A percentile compares a stretch with the other conserved stretches of the same genome.
These are phyloP conservation scores for Taiozyma onychis DNA, from an alignment of 1,139 yeast genomes.

Conservation along the genomic window DNA sequence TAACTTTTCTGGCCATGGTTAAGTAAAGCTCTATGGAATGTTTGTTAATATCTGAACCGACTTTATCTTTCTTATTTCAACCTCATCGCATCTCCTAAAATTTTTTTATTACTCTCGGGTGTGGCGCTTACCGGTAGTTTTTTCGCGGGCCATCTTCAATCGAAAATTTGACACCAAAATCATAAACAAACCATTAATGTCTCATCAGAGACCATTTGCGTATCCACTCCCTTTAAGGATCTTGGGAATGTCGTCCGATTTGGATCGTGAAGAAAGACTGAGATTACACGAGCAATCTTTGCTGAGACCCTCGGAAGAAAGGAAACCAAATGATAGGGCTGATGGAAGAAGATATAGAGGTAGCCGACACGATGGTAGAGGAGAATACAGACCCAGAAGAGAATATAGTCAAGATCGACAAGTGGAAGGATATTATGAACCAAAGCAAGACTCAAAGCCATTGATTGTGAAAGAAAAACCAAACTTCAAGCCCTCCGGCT, in stretches of 20 bases:
- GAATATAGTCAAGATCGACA: neutral
- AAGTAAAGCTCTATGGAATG: neutral
- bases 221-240: no score
- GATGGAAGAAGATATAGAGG: neutral
- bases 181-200: no score
- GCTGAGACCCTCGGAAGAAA: neutral
- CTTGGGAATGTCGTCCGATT: neutral
- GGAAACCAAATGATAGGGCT: neutral
- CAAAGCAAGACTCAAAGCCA: neutral
- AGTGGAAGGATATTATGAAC: neutral
- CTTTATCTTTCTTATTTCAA: neutral
- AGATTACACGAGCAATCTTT: neutral
- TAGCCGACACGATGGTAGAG: neutral
- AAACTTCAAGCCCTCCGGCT: conserved; percentile 40
- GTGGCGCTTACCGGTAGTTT: neutral
- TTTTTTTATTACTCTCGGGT: neutral
- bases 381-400: neutral
- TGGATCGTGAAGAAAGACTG: neutral
- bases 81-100: conserved; percentile 12
- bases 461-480: conserved; percentile 27
- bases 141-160: neutral
- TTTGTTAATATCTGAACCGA: neutral
- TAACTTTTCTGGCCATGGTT: conserved; percentile 37
- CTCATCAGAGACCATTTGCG: no score
- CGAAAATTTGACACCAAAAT: neutral